Evolutionary conservation across 179 eudicot species (phyloP).

Genomic region (Amaranthus tricolor): DNA sequence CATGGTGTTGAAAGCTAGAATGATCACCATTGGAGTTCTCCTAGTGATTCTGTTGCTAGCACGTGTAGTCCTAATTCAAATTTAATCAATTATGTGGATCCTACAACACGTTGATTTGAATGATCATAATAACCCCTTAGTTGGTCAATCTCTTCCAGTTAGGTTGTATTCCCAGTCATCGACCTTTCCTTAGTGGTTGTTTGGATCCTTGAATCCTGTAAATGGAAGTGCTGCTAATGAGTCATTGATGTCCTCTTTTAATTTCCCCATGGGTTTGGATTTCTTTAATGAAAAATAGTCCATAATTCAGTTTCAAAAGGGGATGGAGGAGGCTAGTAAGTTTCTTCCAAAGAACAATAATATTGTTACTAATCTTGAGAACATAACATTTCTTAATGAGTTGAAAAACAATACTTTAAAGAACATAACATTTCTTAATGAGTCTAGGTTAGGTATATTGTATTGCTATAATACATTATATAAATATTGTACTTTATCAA

Average conservation of each 20-base stretch:
- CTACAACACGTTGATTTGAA: constrained; percentile 34
- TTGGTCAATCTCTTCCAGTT: constrained; percentile 22
- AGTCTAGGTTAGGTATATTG: too few relatives aligned
- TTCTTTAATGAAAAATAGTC: constrained; percentile 56
- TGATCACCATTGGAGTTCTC: constrained; percentile 33
- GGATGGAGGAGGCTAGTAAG: constrained; percentile 81
- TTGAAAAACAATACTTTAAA: constrained; percentile 19
- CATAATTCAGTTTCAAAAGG: constrained; percentile 65
- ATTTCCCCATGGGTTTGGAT: constrained; percentile 33
- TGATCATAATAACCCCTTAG: constrained; percentile 29
- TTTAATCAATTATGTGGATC: constrained; percentile 36
- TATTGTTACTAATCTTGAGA: constrained; percentile 48
- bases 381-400: constrained; percentile 43
- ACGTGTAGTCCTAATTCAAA: constrained; percentile 23
- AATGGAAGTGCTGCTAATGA: constrained; percentile 20
- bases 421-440: too few relatives aligned
- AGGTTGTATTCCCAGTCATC: constrained; percentile 23
- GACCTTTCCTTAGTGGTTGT: constrained; percentile 22
- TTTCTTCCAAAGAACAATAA: constrained; percentile 58
- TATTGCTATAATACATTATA: too few relatives aligned
- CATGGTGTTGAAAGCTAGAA: constrained; percentile 45
- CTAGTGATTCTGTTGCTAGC: constrained; percentile 40
- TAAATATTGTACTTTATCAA: too few relatives aligned
- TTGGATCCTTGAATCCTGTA: constrained; percentile 26
- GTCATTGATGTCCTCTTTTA: constrained; percentile 26